These are phyloP conservation scores for Porphyra umbilicalis DNA, from an alignment of 31 red algal genomes.

Conservation along the genomic window DNA sequence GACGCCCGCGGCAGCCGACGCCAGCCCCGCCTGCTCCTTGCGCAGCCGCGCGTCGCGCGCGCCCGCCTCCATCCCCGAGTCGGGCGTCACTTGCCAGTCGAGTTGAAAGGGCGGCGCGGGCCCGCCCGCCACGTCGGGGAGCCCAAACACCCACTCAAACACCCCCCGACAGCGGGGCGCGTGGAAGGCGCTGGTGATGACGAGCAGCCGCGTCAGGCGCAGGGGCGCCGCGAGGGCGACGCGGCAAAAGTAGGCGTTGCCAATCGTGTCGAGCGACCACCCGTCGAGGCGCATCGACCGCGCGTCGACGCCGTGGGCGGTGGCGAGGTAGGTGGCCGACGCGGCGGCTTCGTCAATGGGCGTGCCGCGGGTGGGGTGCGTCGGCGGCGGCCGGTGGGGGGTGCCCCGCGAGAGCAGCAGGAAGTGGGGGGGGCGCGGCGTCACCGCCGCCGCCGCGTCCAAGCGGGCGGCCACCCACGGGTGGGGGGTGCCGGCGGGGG, in stretches of 20 bases:
- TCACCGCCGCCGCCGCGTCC: constrained; percentile 40
- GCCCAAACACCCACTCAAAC: constrained; percentile 79
- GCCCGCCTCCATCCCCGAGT: constrained; percentile 33
- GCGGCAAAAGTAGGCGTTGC: constrained; percentile 78
- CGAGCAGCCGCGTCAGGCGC: constrained; percentile 18
- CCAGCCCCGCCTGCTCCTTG: constrained; percentile 35
- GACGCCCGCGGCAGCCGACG: constrained; percentile 5
- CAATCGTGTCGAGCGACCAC: constrained; percentile 92
- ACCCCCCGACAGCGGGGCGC: constrained; percentile 56
- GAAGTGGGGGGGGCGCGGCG: constrained; percentile 40
- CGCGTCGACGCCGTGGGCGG: constrained; percentile 9
- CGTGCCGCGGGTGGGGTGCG: constrained; percentile 15
- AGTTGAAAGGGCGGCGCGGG: not conserved
- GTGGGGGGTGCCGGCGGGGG: constrained; percentile 34
- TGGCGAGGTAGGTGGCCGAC: constrained; percentile 54
- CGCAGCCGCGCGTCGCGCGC: constrained; percentile 13
- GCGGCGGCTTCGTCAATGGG: constrained; percentile 66
- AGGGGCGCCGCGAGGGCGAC: constrained; percentile 54
- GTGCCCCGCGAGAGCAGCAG: constrained; percentile 80
- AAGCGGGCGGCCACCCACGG: constrained; percentile 78
- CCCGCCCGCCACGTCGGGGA: constrained; percentile 11
- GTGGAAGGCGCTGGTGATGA: constrained; percentile 89
- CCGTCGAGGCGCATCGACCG: constrained; percentile 49
- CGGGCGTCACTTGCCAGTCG: constrained; percentile 26
- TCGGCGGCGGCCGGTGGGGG: constrained; percentile 65